Conservation (phyloP, 352 stramenopile species). For the Detonula confervacea region DNA sequence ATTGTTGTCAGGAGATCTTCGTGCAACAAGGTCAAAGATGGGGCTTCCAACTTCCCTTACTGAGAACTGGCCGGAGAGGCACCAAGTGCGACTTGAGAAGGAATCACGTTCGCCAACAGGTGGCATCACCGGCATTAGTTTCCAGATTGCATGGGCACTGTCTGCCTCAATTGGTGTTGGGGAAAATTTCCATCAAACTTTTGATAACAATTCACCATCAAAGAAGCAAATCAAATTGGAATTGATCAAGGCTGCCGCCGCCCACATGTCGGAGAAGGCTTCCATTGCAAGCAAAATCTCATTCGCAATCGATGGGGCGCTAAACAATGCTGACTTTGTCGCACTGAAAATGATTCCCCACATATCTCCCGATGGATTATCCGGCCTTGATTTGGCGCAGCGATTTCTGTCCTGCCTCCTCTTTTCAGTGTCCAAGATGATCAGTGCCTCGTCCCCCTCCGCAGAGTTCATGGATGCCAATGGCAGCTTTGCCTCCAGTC, state of each 20-base stretch:
- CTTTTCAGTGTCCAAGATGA: constrained; percentile 44
- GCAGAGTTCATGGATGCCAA: constrained; percentile 45
- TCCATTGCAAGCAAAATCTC: constrained; percentile 29
- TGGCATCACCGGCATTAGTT: constrained; percentile 25
- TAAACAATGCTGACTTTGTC: constrained; percentile 53
- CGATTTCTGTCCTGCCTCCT: constrained; percentile 39
- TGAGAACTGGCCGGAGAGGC: constrained; percentile 46
- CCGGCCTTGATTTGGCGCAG: constrained; percentile 42
- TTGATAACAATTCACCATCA: constrained; percentile 11
- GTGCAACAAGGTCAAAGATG: constrained; percentile 30
- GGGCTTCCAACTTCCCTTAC: constrained; percentile 29
- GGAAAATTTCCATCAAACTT: constrained; percentile 15
- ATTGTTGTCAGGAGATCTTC: no score
- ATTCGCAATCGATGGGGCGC: constrained; percentile 37
- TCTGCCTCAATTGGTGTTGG: constrained; percentile 7
- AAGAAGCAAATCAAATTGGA: constrained; percentile 32
- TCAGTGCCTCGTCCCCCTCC: constrained; percentile 40
- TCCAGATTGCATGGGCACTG: constrained; percentile 33
- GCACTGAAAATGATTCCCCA: constrained; percentile 51
- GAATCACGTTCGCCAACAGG: constrained; percentile 11
- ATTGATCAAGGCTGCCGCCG: constrained; percentile 23
- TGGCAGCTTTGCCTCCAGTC: constrained; percentile 47
- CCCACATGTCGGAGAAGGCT: constrained; percentile 32
- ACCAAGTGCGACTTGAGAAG: constrained; percentile 33
- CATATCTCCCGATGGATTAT: constrained; percentile 14